Conservation (phyloP, 2,329 filamentous ascomycete species). For the Coniochaeta pulveracea region DNA sequence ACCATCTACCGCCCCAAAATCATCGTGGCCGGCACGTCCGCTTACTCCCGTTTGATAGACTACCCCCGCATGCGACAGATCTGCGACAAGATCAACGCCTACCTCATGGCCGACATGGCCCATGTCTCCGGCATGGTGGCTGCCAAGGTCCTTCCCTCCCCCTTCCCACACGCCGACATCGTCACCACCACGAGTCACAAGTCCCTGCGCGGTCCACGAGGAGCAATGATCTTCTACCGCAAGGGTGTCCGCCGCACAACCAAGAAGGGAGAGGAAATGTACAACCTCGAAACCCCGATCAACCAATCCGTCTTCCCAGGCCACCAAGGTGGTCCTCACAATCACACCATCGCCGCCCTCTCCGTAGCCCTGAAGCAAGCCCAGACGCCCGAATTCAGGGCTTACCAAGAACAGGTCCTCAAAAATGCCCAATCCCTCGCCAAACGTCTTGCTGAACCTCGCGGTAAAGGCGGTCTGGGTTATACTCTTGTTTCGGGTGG, state of each 20-base stretch:
- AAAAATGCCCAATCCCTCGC: conserved; percentile 86
- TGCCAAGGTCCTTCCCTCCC: conserved; percentile 80
- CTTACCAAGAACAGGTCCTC: conserved; percentile 84
- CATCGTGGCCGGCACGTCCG: conserved; percentile 87
- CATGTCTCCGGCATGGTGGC: conserved; percentile 93
- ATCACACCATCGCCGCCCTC: conserved; percentile 95
- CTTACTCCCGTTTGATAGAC: conserved; percentile 92
- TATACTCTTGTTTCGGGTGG: conserved; percentile 89
- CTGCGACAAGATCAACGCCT: conserved; percentile 82
- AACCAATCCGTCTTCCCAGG: conserved; percentile 96
- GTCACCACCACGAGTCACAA: conserved; percentile 99
- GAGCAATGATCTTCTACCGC: conserved; percentile 97
- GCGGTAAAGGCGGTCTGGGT: conserved; percentile 66
- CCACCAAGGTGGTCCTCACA: conserved; percentile 95
- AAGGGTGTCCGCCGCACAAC: conserved; percentile 79
- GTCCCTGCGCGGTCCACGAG: conserved; percentile 85
- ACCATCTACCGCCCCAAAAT: conserved; percentile 89
- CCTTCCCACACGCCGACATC: conserved; percentile 82
- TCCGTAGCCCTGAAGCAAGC: conserved; percentile 92
- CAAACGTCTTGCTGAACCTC: conserved; percentile 49
- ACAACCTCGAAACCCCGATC: conserved; percentile 87
- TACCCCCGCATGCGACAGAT: conserved; percentile 88
- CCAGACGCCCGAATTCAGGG: conserved; percentile 76
- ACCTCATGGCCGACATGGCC: conserved; percentile 91
- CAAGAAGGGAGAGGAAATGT: conserved; percentile 73